Evolutionary conservation across 2,329 filamentous ascomycete species (phyloP), one percentile per base, ranked within the genome.

Genomic region (Neonectria punicea): DNA sequence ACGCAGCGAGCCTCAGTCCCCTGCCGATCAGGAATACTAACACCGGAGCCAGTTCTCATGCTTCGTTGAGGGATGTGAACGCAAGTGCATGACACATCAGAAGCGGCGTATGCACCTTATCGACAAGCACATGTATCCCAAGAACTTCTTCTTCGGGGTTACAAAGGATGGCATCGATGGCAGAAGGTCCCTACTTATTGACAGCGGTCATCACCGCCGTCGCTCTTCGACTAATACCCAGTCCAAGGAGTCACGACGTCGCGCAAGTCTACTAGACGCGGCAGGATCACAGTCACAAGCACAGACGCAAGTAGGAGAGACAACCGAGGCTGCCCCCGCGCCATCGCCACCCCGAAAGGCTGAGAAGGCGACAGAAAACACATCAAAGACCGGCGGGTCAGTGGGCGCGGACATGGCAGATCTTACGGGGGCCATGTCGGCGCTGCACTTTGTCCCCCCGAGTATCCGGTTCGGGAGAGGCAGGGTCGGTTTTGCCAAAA

Each of bases 121-220:
- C 70, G 94, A 97, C 83, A 98, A 97, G 81, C 96, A 99, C 79
- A 87, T 91, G 81, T 99, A 96, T 76, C 95, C 94, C 11, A 89
- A 88, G 76, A 92, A 93, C 73, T 97, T 94, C 80, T 95, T 97
- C 79, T 97, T 97, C 74, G 89, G 89, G 54, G 88, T 98, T 57
- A 91, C 97, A 3, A 93, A 94, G 70, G 89, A 93, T 67, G 96
- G 96, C n/a, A 92, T 98, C 66, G 95, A 98, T 74, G 91, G 91
- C 53, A 88, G 93, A 56, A 89, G 85, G 47, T 97, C 93, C 18
- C 89, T 99, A 80, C 83, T 98, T 13, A 83, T 88, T 53, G 86
- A 90, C n/a, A 78, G 80, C 11, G 80, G 82, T 6, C 82, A 85
- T 69, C 81, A 81, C 62, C 82, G 83, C 46, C 79, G 83, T 53